Percentiles rank a stretch among this genome's conserved stretches.
phyloP scores from a whole-genome alignment of 2,329 filamentous ascomycete genomes.

The Aspergillus chevalieri region DNA sequence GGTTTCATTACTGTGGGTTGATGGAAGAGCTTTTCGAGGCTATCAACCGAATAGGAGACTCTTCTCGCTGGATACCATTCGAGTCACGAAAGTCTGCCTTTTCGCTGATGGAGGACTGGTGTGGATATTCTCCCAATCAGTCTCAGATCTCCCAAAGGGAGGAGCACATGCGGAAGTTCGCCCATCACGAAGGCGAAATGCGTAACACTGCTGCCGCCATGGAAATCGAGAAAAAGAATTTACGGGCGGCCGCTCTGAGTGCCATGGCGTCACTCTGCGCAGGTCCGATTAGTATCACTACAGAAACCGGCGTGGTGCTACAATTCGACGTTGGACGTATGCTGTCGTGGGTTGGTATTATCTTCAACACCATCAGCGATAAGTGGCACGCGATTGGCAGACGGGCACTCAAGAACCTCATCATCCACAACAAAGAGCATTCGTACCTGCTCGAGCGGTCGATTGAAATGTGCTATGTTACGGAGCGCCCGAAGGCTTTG shows the following conservation, averaged over 20 bases:
- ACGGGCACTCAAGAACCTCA: conserved; percentile 79
- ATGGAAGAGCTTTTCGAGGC: conserved; percentile 91
- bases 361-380: conserved; percentile 88
- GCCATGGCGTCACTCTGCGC: conserved; percentile 88
- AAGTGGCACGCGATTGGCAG: conserved; percentile 86
- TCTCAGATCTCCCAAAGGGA: conserved; percentile 73
- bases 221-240: conserved; percentile 93
- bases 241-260: conserved; percentile 83
- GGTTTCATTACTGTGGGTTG: conserved; percentile 88
- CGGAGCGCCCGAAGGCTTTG: conserved; percentile 72
- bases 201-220: conserved; percentile 79
- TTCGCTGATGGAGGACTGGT: conserved; percentile 98
- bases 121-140: conserved; percentile 90
- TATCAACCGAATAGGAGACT: conserved; percentile 77
- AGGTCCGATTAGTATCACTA: conserved; percentile 75
- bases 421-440: conserved; percentile 83
- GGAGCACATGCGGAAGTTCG: conserved; percentile 77
- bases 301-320: conserved; percentile 77
- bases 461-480: conserved; percentile 82
- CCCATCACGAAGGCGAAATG: conserved; percentile 68
- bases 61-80: conserved; percentile 93
- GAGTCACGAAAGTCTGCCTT: conserved; percentile 94
- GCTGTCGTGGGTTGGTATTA: conserved; percentile 90
- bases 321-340: conserved; percentile 90
- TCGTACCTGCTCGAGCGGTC: conserved; percentile 81